Conservation (phyloP, 306 rosid genomes). For the Mucuna pruriens region DNA sequence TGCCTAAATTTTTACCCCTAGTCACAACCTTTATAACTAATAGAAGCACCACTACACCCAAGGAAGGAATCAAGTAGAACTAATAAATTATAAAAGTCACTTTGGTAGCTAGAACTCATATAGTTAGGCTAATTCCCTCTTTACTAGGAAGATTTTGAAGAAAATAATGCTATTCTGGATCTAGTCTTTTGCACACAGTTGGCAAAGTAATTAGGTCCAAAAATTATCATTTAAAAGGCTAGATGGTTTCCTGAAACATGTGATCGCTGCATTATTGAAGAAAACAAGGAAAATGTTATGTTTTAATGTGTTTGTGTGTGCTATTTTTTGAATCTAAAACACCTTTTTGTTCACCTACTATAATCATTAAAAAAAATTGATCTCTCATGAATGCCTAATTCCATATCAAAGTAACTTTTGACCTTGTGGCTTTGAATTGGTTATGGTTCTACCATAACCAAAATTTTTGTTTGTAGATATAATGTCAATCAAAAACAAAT, state of each 20-base stretch:
- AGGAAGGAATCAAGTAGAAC: too few relatives aligned
- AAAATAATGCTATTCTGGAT: constrained; percentile 20
- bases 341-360: constrained; percentile 62
- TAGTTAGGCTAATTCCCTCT: constrained; percentile 4
- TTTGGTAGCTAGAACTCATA: constrained; percentile 14
- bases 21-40: too few relatives aligned
- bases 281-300: not conserved
- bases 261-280: constrained; percentile 37
- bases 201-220: constrained; percentile 32
- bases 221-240: constrained; percentile 10
- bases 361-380: constrained; percentile 38
- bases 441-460: constrained; percentile 22
- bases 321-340: constrained; percentile 34
- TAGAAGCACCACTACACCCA: too few relatives aligned
- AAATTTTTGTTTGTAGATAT: not conserved
- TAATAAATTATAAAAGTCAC: too few relatives aligned
- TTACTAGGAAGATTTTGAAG: constrained; percentile 1
- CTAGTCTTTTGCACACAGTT: constrained; percentile 38
- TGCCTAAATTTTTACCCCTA: too few relatives aligned
- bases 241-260: constrained; percentile 4
- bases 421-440: constrained; percentile 45
- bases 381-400: constrained; percentile 32
- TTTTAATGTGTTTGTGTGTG: constrained; percentile 18
- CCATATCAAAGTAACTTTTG: constrained; percentile 63
- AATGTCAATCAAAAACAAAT: too few relatives aligned